A percentile compares a stretch with the other conserved stretches of the same genome.
These are phyloP conservation scores for Prunus mongolica DNA, from an alignment of 306 rosid species.

Conservation along the genomic window DNA sequence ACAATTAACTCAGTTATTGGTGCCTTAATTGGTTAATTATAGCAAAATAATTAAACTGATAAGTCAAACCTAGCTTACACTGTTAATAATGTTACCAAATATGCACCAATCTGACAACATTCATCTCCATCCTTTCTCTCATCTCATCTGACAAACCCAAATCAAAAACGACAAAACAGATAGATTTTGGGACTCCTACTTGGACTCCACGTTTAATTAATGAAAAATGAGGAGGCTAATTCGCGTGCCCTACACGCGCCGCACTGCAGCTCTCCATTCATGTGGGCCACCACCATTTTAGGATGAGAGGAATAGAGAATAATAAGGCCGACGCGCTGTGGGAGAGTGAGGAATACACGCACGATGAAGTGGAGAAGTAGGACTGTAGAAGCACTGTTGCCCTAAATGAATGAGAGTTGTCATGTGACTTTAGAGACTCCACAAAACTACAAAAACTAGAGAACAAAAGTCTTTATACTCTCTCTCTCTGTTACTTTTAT, in stretches of 20 bases:
- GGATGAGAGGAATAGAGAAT: neutral
- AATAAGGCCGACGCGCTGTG: neutral
- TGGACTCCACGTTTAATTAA: constrained; percentile 40
- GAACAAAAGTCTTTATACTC: constrained; percentile 58
- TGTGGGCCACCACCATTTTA: neutral
- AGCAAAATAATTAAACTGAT: neutral
- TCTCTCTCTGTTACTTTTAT: neutral
- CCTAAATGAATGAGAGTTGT: constrained; percentile 17
- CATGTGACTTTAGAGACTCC: constrained; percentile 47
- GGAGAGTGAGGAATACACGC: neutral
- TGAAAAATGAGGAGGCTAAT: neutral
- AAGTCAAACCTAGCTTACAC: neutral
- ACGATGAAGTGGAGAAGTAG: neutral
- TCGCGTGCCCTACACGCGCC: constrained; percentile 18
- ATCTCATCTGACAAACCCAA: constrained; percentile 38
- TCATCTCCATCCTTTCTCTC: neutral
- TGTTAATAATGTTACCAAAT: neutral
- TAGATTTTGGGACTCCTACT: constrained; percentile 44
- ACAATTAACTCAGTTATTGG: neutral
- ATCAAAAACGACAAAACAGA: constrained; percentile 37
- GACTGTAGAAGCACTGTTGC: neutral
- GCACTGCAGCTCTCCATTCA: neutral
- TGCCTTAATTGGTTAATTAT: neutral
- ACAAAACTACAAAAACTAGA: constrained; percentile 46
- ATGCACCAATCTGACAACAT: constrained; percentile 13